Base-by-base conservation (phyloP, 768 basidiomycete genomes). In the Pleurotus djamor region DNA sequence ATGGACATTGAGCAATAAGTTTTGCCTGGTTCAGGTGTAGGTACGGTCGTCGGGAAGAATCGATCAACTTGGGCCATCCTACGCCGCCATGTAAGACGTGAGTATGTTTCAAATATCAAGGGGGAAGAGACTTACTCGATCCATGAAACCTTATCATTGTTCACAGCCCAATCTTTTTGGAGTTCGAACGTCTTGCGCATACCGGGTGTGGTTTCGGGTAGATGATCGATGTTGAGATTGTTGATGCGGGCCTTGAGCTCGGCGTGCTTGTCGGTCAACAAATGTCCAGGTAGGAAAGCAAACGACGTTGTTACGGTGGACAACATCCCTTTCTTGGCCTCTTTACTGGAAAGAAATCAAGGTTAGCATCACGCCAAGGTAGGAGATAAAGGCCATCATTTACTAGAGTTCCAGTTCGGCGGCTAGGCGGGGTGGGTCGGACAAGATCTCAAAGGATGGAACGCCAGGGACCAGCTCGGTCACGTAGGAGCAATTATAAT, bases 1-100 rank as follows among this genome's bases (percentile, higher is more conserved):
- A 59, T 51, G 17, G 61, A 48, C 9, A 71, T 34, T 1, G 66
- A 56, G 45, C 51, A 44, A 45, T 71, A 72, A n/a, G 48, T 61
- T 48, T 66, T 67, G 3, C 65, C 66, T 1, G 47, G 61, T 44
- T 66, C 59, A 0, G 60, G 28, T 13, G 41, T 36, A 12, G 54
- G 16, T 3, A 43, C 38, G 13, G 35, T 36, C 28, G 51, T 36
- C 14, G 58, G 57, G 3, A 63, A 45, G 52, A 64, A 65, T 13
- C 60, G 54, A 0, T 62, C 56, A 17, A 59, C 44, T 10, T 34
- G 50, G 17, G 52, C 38, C 35, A 61, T 3, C 43, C 60, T 61
- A 52, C 36, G 59, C 48, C 21, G 4, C 32, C 9, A 3, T 9
- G 48, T 9, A n/a, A 52, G 13, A 21, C 48, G 8, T 16, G 12